Base-by-base conservation (phyloP, 2,329 filamentous ascomycete species). In the Myotisia sp. region DNA sequence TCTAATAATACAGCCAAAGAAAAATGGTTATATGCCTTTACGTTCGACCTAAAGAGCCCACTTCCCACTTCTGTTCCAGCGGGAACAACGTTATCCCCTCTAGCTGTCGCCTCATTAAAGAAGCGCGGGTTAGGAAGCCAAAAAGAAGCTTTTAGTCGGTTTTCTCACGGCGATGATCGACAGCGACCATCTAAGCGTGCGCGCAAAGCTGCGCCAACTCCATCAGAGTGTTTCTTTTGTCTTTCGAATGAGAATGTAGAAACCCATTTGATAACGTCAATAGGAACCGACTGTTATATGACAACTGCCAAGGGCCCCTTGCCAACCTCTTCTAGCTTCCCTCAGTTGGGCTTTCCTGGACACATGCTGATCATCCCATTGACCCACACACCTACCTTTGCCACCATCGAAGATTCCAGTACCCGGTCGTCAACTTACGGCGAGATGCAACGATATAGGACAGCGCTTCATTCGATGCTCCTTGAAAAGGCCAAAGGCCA, bases 321-420 rank as follows among this genome's bases (percentile, higher is more conserved):
- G 1, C 77, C 82, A 2, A 79, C 75, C 2, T 58, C 71, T 0
- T 62, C 70, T 5, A 86, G 77, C 2, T 92, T 85, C 53, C 63
- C 76, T 1, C 70, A 72, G 4, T 67, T 95, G 3, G 62, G 67
- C 14, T 92, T 87, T 50, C 83, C 87, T 0, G 72, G 75, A 13
- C 90, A 98, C 55, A 74, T 92, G 49, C 75, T 98, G 41, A 87
- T 98, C 48, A 87, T 94, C 39, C 86, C 90, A 0, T 68, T 93
- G 14, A 70, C 76, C 5, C 90, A 98, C 51, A 69, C 79, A 5
- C 74, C 86, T 0, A 90, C 82, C 0, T 64, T 93, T 4, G 62
- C 71, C 13, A 60, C 69, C 2, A 82, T 92, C 50, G 63, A 71
- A 28, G 64, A 72, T 31, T 55, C 64, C 1, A 71, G 76, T 3